Percentiles rank a stretch among this genome's conserved stretches.
Evolutionary conservation across 2,329 filamentous ascomycete species (phyloP).

Genomic region (Aspergillus luchuensis): DNA sequence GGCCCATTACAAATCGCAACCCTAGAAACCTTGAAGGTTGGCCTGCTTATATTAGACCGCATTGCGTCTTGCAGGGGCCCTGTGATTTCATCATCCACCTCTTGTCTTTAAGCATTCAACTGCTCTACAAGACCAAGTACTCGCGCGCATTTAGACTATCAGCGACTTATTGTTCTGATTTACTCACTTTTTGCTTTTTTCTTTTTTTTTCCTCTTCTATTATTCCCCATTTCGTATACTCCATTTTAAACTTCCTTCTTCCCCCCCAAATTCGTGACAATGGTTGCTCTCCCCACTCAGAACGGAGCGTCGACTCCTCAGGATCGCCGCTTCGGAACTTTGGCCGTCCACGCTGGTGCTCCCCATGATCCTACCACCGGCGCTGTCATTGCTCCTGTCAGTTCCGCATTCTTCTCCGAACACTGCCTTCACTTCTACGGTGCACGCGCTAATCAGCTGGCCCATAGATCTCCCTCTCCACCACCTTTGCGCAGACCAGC

Average conservation of each 20-base stretch:
- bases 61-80: constrained; percentile 1
- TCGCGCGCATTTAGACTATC: neutral
- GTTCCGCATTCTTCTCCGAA: constrained; percentile 23
- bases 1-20: constrained; percentile 4
- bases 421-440: neutral
- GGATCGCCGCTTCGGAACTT: constrained; percentile 81
- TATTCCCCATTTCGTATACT: neutral
- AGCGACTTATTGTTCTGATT: neutral
- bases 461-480: constrained; percentile 83
- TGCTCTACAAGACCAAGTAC: neutral
- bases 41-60: neutral
- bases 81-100: constrained; percentile 2
- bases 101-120: neutral
- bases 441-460: constrained; percentile 3
- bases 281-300: constrained; percentile 25
- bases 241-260: neutral
- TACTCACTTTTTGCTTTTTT: neutral
- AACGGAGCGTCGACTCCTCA: constrained; percentile 61
- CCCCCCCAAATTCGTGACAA: constrained; percentile 18
- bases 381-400: constrained; percentile 84
- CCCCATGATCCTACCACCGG: constrained; percentile 89
- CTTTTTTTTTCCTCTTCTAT: constrained; percentile 6
- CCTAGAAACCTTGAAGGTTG: neutral
- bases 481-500: constrained; percentile 88
- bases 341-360: constrained; percentile 90